Base-by-base conservation (phyloP, 2,329 filamentous ascomycete species). In the Cryphonectria nitschkei region DNA sequence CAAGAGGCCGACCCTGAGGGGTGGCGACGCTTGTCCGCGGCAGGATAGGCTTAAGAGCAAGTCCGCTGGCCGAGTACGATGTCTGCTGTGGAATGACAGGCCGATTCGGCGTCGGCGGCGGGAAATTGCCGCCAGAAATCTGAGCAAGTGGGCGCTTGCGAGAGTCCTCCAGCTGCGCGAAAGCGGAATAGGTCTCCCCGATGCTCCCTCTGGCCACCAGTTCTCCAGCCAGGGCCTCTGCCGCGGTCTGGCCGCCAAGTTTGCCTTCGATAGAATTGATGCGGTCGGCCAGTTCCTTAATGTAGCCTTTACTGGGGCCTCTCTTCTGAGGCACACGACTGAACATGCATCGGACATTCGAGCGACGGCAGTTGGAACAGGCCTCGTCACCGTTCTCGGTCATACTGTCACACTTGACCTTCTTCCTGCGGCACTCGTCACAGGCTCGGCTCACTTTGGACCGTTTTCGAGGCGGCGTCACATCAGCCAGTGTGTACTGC, bases 251-350 rank as follows among this genome's bases (percentile, higher is more conserved):
- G 11, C 82, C 84, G 56, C 86, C 87, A 70, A 96, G 89, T 77
- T 93, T 92, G 74, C 91, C 92, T 78, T 97, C 94, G 62, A 97
- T 90, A 60, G 88, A 91, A 76, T 95, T 90, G 71, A 97, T 89
- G 37, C 94, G 87, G 78, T 97, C 94, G 34, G 94, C 93, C 32
- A 97, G 87, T 79, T 97, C 94, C 79, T 97, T 97, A 79, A 97
- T 97, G 76, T 97, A 97, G 22, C 94, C 94, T 87, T 97, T 97
- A 78, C 92, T 96, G 2, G 94, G 94, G 1, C 94, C 94, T 72
- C 93, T 87, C 81, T 96, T 97, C 85, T 96, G 93, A 0, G 93
- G 94, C 68, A 96, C 91, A 66, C 94, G 88, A 80, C 93, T 97
- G 78, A 97, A 97, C 29, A 94, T 87, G 81, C 94, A 97, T 32